Percentiles rank a stretch among this genome's conserved stretches.
Conservation (phyloP, 2,329 filamentous ascomycete genomes). For the Conoideocrella luteorostrata region DNA sequence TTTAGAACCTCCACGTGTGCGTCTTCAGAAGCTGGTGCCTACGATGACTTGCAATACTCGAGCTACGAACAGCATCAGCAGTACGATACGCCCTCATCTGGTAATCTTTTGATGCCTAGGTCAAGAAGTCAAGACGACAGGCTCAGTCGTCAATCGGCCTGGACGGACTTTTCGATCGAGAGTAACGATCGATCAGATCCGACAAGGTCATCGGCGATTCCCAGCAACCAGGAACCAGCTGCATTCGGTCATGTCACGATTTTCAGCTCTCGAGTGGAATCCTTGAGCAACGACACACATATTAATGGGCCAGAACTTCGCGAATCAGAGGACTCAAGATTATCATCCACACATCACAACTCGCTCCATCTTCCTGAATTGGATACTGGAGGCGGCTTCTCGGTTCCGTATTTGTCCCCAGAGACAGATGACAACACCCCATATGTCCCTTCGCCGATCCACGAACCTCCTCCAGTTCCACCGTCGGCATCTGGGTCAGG, state of each 20-base stretch:
- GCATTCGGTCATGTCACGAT: slow-evolving; percentile 27
- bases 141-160: slow-evolving; percentile 49
- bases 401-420: slow-evolving; percentile 38
- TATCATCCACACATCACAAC: slow-evolving; percentile 19
- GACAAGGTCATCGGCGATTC: slow-evolving; percentile 22
- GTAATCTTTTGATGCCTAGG: slow-evolving; percentile 41
- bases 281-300: neutral
- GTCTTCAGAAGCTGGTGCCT: slow-evolving; percentile 27
- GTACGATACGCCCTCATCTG: slow-evolving; percentile 30
- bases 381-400: slow-evolving; percentile 45
- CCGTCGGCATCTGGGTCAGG: slow-evolving; percentile 26
- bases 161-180: slow-evolving; percentile 55
- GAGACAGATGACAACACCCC: slow-evolving; percentile 22
- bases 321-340: slow-evolving; percentile 19
- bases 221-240: slow-evolving; percentile 19
- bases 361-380: slow-evolving; percentile 42
- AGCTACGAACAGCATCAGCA: slow-evolving; percentile 19
- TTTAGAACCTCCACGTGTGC: slow-evolving; percentile 34
- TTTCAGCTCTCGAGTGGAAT: slow-evolving; percentile 18
- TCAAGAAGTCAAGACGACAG: slow-evolving; percentile 38
- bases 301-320: slow-evolving; percentile 12
- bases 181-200: slow-evolving; percentile 37
- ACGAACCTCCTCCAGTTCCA: slow-evolving; percentile 46
- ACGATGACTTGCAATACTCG: slow-evolving; percentile 21
- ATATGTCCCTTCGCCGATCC: slow-evolving; percentile 36